Base-by-base conservation (phyloP, 2,329 filamentous ascomycete genomes). In the Sphaerulina vaccinii region DNA sequence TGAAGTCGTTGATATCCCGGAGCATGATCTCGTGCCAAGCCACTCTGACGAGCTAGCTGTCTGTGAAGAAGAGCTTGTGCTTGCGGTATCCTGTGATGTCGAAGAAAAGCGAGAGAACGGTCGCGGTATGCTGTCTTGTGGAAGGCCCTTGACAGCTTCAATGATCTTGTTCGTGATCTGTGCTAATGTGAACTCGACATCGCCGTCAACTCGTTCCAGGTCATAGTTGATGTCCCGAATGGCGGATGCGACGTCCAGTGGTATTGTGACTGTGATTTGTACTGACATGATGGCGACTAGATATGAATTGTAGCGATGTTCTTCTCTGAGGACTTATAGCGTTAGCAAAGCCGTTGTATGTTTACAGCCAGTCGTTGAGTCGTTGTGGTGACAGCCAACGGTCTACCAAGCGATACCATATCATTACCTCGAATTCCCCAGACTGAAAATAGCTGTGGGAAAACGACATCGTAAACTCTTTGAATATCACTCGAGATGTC, bases 131-230 rank as follows among this genome's bases (percentile, higher is more conserved):
- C 39, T 44, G 40, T 41, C 43, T 24, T 50, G 45, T 13, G 52
- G 49, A 2, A 58, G 47, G 1, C 38, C 35, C 11, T 55, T 53
- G 15, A 58, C 32, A 15, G 55, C 55, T 29, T 47, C 45, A 22
- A 58, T 58, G 29, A 58, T 51, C 4, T 42, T 43, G 19, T 37
- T 41, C 13, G 49, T 49, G 49, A 58, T 51, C 15, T 43, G 49
- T 22, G 50, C 42, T 5, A 58, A 43, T 11, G 54, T 49, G 21
- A 53, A 44, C 40, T 53, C 51, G 32, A 53, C 44, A 10, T 53
- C 51, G 3, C 51, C 45, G 38, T 55, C 48, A 5, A 51, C 35
- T 21, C 42, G 38, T 38, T 55, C 52, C 16, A 55, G 43, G 5
- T 45, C 43, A 22, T 48, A 55, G 29, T 51, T 40, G 29, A 55